Percentiles rank a stretch among this genome's conserved stretches.
These are phyloP conservation scores for Micractinium conductrix DNA, from an alignment of 139 green algal genomes.

Conservation along the genomic window DNA sequence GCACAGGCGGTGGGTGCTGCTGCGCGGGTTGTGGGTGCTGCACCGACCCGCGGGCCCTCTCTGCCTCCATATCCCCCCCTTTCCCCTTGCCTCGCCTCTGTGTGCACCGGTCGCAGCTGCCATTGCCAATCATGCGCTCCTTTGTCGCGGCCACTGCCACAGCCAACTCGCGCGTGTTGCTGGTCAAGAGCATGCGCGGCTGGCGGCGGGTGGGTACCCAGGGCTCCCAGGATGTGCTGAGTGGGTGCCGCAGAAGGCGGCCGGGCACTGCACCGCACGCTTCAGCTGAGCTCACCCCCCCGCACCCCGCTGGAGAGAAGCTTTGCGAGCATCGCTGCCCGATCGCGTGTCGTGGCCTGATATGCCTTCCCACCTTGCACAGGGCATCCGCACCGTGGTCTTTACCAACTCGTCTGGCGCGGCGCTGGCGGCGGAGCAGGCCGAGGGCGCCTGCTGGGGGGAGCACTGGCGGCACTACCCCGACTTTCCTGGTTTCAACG, in stretches of 20 bases:
- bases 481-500: background rate
- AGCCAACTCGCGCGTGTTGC: background rate
- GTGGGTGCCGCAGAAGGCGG: no score
- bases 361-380: background rate
- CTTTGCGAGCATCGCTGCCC: background rate
- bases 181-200: background rate
- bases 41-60: no score
- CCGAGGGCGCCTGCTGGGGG: background rate
- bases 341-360: background rate
- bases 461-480: background rate
- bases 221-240: no score
- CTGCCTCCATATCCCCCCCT: no score
- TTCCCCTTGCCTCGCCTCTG: no score
- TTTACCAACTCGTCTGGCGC: background rate
- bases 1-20: no score
- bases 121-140: background rate
- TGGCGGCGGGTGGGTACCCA: background rate
- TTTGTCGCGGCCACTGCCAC: background rate
- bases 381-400: constrained; percentile 1
- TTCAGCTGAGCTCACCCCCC: background rate
- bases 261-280: no score
- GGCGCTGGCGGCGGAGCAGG: background rate
- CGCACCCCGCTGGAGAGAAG: background rate
- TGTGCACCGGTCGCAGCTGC: no score
- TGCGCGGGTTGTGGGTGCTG: no score